Percentiles rank a stretch among this genome's conserved stretches.
These are phyloP conservation scores for Stellera chamaejasme DNA, from an alignment of 345 rosid genomes.

Conservation along the genomic window DNA sequence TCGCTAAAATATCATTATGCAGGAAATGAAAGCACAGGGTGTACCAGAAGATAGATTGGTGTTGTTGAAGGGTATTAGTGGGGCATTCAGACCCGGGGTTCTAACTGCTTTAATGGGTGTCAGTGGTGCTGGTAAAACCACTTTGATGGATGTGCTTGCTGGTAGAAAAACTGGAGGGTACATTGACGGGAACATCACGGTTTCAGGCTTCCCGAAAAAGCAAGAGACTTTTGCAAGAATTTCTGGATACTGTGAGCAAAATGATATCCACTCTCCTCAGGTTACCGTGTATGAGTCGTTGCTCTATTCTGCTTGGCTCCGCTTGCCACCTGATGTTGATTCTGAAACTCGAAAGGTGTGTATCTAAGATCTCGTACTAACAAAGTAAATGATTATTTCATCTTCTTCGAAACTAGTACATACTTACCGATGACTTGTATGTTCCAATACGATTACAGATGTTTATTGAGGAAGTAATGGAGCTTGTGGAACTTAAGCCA, in stretches of 20 bases:
- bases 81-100: slow-evolving; percentile 81
- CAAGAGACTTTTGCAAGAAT: slow-evolving; percentile 83
- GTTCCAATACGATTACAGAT: slow-evolving; percentile 30
- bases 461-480: slow-evolving; percentile 89
- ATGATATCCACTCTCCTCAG: slow-evolving; percentile 72
- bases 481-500: slow-evolving; percentile 64
- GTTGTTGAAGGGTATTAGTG: slow-evolving; percentile 63
- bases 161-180: slow-evolving; percentile 85
- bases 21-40: slow-evolving; percentile 62
- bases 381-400: background rate
- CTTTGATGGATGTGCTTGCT: slow-evolving; percentile 82
- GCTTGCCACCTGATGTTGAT: slow-evolving; percentile 41
- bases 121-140: slow-evolving; percentile 85
- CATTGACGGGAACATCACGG: slow-evolving; percentile 50
- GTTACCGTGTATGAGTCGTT: slow-evolving; percentile 70
- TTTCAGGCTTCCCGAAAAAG: slow-evolving; percentile 72
- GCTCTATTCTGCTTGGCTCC: slow-evolving; percentile 74
- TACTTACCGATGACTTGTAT: background rate
- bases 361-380: background rate
- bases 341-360: slow-evolving; percentile 47
- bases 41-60: slow-evolving; percentile 48
- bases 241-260: slow-evolving; percentile 74
- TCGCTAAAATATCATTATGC: slow-evolving; percentile 5
- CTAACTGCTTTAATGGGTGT: slow-evolving; percentile 80
- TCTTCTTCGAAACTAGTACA: background rate